A percentile compares a stretch with the other conserved stretches of the same genome.
phyloP scores from a whole-genome alignment of 2,329 filamentous ascomycete species.

The Bimuria novae-zelandiae region DNA sequence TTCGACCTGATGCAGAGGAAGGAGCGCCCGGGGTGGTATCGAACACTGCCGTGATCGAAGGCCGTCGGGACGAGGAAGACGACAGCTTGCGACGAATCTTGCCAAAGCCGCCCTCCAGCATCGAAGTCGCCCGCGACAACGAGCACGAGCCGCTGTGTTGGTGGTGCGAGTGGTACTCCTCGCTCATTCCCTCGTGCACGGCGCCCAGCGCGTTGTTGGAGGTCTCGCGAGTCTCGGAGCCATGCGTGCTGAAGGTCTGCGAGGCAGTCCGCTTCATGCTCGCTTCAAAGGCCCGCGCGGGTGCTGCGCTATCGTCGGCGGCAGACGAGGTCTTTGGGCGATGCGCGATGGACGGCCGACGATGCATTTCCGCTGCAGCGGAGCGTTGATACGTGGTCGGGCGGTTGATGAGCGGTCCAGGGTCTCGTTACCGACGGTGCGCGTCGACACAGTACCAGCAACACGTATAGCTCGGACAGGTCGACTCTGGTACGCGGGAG shows the following conservation, averaged over 20 bases:
- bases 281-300: slow-evolving; percentile 17
- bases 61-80: slow-evolving; percentile 37
- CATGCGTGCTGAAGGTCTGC: slow-evolving; percentile 41
- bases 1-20: slow-evolving; percentile 20
- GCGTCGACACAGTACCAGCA: not conserved
- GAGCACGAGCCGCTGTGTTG: slow-evolving; percentile 30
- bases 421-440: not conserved
- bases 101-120: slow-evolving; percentile 36
- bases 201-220: slow-evolving; percentile 30
- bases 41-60: slow-evolving; percentile 34
- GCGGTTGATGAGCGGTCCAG: not conserved
- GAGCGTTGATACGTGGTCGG: slow-evolving; percentile 2
- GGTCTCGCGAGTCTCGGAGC: slow-evolving; percentile 30
- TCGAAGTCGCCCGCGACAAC: slow-evolving; percentile 36
- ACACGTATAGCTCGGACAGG: not conserved
- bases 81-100: slow-evolving; percentile 42
- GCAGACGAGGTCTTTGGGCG: slow-evolving; percentile 51
- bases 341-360: slow-evolving; percentile 41
- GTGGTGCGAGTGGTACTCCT: slow-evolving; percentile 17
- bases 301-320: slow-evolving; percentile 43
- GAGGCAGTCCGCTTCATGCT: slow-evolving; percentile 46
- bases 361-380: slow-evolving; percentile 40
- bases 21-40: slow-evolving; percentile 22
- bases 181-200: slow-evolving; percentile 33
- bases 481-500: slow-evolving; percentile 1